Evolutionary conservation across 2,329 filamentous ascomycete species (phyloP), one percentile per base, ranked within the genome.

Genomic region (Lachnellula cervina): DNA sequence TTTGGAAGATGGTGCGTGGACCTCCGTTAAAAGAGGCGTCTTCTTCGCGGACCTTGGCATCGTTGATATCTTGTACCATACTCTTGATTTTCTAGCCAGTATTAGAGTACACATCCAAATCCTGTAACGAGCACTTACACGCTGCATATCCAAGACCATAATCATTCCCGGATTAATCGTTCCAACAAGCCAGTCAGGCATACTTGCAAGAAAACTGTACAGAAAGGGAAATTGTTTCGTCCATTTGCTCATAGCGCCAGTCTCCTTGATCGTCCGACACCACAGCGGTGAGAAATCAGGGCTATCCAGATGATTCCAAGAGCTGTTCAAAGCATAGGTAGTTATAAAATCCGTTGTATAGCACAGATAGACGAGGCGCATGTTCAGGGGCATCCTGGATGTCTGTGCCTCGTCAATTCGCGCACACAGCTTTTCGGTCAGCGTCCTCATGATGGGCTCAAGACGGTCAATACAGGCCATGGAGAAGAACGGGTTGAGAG

Each of bases 331-430:
- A 19, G 61, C 61, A 59, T 69, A 70, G 32, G 65, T 55, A 17
- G 64, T 68, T 35, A 70, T 64, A 7, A 67, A 59, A 58, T 71
- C 69, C 13, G 61, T 65, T 13, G 60, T 56, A 14, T 59, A 53
- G 49, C 56, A 64, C 42, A 54, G 54, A 45, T 60, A 63, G 7
- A 57, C 54, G 19, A 55, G 19, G 11, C 54, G 50, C 55, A 66
- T 61, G 8, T 48, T 35, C 45, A 63, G 46, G n/a, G 51, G 52
- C 32, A 54, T 43, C 13, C 51, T 51, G 5, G 45, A 52, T 23
- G 53, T 48, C 34, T 47, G 54, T n/a, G 55, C 62, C 23, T 59
- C 56, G 35, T 61, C 58, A 21, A 63, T 62, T 4, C 63, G 56
- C 4, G 14, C 46, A 38, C 59, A 63, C 9, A 61, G 45, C 23